phyloP scores from a whole-genome alignment of 176 grass and related monocot genomes.

The Musa itinerans region DNA sequence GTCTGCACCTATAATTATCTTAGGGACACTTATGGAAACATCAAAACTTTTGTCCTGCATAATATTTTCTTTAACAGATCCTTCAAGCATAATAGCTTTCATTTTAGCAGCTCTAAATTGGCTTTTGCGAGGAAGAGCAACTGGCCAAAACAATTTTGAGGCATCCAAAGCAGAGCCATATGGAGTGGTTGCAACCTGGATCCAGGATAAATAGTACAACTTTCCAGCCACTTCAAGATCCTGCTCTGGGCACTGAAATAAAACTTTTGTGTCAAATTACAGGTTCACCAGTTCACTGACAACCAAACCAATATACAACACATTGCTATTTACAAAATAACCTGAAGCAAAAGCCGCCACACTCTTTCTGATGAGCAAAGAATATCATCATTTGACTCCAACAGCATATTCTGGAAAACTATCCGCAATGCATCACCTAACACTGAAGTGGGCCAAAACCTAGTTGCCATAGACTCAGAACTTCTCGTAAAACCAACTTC shows the following conservation, averaged over 20 bases:
- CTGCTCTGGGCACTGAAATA: constrained; percentile 67
- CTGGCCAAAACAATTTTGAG: constrained; percentile 83
- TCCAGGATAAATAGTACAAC: constrained; percentile 69
- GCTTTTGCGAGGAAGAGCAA: constrained; percentile 90
- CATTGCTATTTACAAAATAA: constrained; percentile 19
- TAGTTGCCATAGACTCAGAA: constrained; percentile 36
- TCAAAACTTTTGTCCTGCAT: constrained; percentile 46
- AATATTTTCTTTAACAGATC: constrained; percentile 48
- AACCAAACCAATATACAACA: not conserved
- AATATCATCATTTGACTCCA: constrained; percentile 95
- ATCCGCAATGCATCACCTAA: constrained; percentile 84
- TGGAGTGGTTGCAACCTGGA: constrained; percentile 86
- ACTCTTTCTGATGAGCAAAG: constrained; percentile 88
- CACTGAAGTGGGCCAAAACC: constrained; percentile 76
- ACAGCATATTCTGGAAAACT: constrained; percentile 93
- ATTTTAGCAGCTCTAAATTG: constrained; percentile 93
- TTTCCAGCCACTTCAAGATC: constrained; percentile 69
- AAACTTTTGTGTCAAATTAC: constrained; percentile 20
- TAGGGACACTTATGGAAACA: constrained; percentile 36
- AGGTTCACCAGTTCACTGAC: not conserved
- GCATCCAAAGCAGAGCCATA: constrained; percentile 72
- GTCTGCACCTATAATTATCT: constrained; percentile 80
- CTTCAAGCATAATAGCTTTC: constrained; percentile 52
- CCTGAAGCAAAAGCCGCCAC: constrained; percentile 96
- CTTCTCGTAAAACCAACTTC: constrained; percentile 71